phyloP scores from a whole-genome alignment of 176 grass and related monocot genomes.

The Aegilops bicornis region DNA sequence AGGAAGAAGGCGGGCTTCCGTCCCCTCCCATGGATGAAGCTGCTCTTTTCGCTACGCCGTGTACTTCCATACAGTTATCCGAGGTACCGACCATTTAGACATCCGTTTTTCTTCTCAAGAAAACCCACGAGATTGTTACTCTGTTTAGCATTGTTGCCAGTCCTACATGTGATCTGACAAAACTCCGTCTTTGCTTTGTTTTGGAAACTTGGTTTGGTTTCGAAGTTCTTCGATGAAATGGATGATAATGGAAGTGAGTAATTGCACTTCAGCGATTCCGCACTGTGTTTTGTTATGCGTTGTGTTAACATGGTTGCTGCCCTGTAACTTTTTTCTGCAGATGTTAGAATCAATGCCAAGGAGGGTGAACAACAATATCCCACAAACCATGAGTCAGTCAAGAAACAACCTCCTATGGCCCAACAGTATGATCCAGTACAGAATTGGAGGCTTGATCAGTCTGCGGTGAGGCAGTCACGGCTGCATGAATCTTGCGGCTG shows the following conservation, averaged over 20 bases:
- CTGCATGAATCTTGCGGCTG: not conserved
- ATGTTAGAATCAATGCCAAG: conserved; percentile 32
- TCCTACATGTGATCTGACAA: conserved; percentile 36
- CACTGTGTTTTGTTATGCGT: not conserved
- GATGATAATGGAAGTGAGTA: conserved; percentile 84
- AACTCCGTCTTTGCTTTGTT: conserved; percentile 3
- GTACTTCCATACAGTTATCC: conserved; percentile 49
- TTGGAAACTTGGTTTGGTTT: conserved; percentile 33
- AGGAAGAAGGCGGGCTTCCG: conserved; percentile 62
- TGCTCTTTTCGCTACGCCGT: conserved; percentile 49
- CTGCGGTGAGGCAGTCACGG: conserved; percentile 20
- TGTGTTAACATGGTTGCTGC: not conserved
- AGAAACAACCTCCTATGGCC: not conserved
- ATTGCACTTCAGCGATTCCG: conserved; percentile 2
- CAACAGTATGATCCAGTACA: conserved; percentile 43
- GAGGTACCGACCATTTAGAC: conserved; percentile 41
- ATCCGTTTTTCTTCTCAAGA: not conserved
- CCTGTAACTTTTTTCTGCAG: conserved; percentile 14
- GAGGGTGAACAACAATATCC: not conserved
- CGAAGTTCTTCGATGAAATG: conserved; percentile 72
- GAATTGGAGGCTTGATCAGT: conserved; percentile 45
- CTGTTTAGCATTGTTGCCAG: not conserved
- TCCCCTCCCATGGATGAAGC: conserved; percentile 65
- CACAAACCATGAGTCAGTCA: conserved; percentile 24
- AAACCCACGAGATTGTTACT: not conserved